Evolutionary conservation across 768 basidiomycete species (phyloP).

Genomic region (Tricholomella constricta): DNA sequence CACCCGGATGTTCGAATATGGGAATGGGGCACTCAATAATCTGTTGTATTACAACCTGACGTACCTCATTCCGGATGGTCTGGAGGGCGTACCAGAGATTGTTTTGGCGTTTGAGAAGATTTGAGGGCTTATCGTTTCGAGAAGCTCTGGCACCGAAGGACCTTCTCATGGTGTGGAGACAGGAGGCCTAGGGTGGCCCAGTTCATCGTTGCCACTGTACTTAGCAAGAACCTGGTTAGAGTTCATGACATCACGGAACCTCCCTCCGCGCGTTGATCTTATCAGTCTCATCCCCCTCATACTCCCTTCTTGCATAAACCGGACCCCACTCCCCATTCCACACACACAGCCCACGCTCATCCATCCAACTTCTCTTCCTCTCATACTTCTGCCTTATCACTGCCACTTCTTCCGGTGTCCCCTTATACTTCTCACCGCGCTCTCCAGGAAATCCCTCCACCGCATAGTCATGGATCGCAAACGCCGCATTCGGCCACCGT

Average conservation of each 20-base stretch:
- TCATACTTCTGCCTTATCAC: constrained; percentile 64
- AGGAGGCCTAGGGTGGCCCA: no score
- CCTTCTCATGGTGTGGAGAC: no score
- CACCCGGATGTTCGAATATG: constrained; percentile 21
- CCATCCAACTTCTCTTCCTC: constrained; percentile 80
- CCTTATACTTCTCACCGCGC: constrained; percentile 54
- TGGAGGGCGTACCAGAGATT: constrained; percentile 17
- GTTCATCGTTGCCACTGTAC: no score
- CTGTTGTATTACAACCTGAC: constrained; percentile 31
- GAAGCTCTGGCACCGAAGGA: no score
- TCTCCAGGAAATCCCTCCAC: constrained; percentile 70
- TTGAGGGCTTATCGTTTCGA: no score
- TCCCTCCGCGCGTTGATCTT: constrained; percentile 68
- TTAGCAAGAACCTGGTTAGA: no score
- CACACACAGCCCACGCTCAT: constrained; percentile 61
- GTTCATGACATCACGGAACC: no score
- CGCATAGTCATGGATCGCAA: constrained; percentile 79
- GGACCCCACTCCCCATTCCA: constrained; percentile 91
- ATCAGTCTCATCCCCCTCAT: constrained; percentile 61
- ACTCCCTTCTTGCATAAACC: constrained; percentile 68
- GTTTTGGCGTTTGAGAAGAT: constrained; percentile 20
- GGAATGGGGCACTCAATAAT: constrained; percentile 22
- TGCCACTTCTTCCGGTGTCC: constrained; percentile 44
- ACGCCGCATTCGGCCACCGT: constrained; percentile 80
- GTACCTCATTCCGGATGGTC: constrained; percentile 17